Base-by-base conservation (phyloP, 169 alveolate species). In the Plasmodium sp. region DNA sequence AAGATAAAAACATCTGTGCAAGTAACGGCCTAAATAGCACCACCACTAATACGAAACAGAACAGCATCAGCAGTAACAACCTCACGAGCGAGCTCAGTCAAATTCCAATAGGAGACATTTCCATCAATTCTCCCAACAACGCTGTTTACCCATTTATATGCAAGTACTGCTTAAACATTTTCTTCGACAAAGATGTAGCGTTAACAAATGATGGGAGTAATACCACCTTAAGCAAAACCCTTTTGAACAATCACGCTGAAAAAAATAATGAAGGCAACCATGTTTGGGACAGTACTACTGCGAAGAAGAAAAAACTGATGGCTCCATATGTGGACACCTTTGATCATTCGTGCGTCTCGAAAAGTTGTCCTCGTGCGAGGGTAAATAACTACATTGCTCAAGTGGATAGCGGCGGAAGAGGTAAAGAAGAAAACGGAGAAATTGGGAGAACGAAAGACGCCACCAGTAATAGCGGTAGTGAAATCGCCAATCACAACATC, bases 141-240 rank as follows among this genome's bases (percentile, higher is more conserved):
- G n/a, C 31, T 56, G 33, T 12, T 10, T 83, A 31, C 73, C 80
- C 77, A 33, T 74, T 72, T 86, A 36, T 54, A 6, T 86, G 93
- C 27, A 86, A 86, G 45, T 33, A 77, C n/a, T 86, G 93, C 81
- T 36, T 86, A 56, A 86, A 86, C 80, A 77, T 79, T 4, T 86
- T 75, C 81, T 86, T 75, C 71, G 88, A 86, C 43, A 48, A 86
- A 9, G 43, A 79, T 16, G 14, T 56, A 34, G 41, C 33, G 36
- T 56, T 54, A 34, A 5, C 51, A 54, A 5, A 58, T 18, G 34
- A 86, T 36, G 31, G 27, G 43, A 77, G 77, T 54, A 22, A 51
- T 58, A 56, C 33, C 43, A 16, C 27, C 41, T 27, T 58, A 75
- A 56, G 56, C 81, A 77, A 34, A 34, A 6, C 39, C 34, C 48